Conservation (phyloP, 2,329 filamentous ascomycete species). For the Beauveria varroae region DNA sequence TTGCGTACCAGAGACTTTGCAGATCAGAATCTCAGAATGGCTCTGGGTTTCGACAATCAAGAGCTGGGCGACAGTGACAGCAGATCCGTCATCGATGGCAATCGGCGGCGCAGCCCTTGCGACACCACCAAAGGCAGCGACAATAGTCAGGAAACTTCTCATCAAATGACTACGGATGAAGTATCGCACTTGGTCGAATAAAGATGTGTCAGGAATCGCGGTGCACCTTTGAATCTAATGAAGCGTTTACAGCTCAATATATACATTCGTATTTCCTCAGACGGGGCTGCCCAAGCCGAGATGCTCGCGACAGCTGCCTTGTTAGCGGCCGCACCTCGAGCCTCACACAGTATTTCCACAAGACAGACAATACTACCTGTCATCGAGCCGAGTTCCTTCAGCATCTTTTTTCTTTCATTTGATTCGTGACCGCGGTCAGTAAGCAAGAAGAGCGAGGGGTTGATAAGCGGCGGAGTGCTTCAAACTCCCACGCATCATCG, state of each 20-base stretch:
- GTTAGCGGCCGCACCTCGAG: not conserved
- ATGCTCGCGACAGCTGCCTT: not conserved
- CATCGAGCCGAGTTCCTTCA: not conserved
- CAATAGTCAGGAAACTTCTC: conserved; percentile 12
- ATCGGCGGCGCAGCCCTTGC: conserved; percentile 12
- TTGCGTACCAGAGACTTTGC: conserved; percentile 27
- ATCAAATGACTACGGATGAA: not conserved
- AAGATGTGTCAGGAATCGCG: not conserved
- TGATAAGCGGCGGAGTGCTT: too few species aligned
- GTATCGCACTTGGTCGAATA: not conserved
- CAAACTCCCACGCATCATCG: too few species aligned
- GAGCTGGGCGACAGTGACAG: conserved; percentile 23
- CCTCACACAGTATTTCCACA: not conserved
- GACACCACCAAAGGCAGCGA: conserved; percentile 15
- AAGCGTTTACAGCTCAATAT: not conserved
- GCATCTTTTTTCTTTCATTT: not conserved
- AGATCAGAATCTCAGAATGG: conserved; percentile 30
- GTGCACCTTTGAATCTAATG: too few species aligned
- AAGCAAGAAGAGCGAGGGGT: not conserved
- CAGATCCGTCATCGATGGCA: conserved; percentile 10
- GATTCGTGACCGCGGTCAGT: not conserved
- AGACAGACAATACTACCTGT: not conserved
- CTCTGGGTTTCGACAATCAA: conserved; percentile 38
- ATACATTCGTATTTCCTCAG: not conserved
- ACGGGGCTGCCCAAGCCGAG: not conserved